phyloP scores from a whole-genome alignment of 129 eudicot species.

The Heracleum sosnowskyi region DNA sequence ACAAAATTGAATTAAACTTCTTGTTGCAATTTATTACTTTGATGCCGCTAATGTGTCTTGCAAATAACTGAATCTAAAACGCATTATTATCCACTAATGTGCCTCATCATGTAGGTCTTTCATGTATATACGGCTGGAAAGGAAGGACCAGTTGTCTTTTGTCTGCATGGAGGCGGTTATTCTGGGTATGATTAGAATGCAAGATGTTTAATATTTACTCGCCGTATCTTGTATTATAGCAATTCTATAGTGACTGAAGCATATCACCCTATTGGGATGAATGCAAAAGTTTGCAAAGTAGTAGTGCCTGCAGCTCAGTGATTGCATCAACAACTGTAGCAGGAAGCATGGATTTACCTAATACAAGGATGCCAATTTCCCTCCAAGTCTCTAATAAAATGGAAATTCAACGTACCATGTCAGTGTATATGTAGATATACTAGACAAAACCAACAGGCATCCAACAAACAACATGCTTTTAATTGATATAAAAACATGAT shows the following conservation, averaged over 20 bases:
- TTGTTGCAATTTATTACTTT: background rate
- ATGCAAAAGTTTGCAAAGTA: background rate
- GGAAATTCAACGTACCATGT: background rate
- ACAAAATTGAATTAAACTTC: background rate
- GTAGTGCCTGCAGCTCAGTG: background rate
- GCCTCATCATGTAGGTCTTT: slow-evolving; percentile 53
- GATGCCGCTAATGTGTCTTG: background rate
- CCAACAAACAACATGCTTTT: background rate
- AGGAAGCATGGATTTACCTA: background rate
- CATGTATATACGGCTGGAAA: slow-evolving; percentile 86
- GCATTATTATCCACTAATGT: background rate
- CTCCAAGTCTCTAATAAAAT: background rate
- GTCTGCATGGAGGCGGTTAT: slow-evolving; percentile 97
- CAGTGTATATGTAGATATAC: background rate
- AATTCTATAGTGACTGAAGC: background rate
- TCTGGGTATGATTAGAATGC: slow-evolving; percentile 48
- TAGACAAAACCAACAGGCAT: background rate
- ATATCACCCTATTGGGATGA: background rate
- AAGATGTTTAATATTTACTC: background rate
- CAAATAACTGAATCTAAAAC: background rate
- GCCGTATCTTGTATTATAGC: background rate
- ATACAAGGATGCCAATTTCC: background rate
- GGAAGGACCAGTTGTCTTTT: slow-evolving; percentile 89
- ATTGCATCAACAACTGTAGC: background rate
- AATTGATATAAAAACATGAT: background rate